Evolutionary conservation across 2,329 filamentous ascomycete genomes (phyloP), one percentile per base, ranked within the genome.

Genomic region (Alternaria arbusti): DNA sequence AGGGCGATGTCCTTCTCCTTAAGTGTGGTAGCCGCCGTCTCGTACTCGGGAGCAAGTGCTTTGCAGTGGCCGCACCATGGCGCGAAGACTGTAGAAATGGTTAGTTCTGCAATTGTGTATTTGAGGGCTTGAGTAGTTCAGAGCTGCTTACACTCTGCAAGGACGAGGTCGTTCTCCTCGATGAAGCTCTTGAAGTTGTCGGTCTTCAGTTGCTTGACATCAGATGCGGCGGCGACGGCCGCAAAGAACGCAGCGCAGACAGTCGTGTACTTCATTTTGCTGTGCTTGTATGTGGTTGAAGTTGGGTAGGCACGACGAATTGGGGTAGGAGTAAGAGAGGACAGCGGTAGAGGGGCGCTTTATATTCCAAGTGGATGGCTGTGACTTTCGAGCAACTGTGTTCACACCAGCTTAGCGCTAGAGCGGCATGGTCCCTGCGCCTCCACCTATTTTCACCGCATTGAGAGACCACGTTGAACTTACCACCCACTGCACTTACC

Each of bases 1-100:
- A 96, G 86, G 78, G 87, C 88, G 83, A 96, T 95, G 80, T 91
- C 87, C 89, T 95, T 96, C 83, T 93, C 91, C 87, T 94, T 95
- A 69, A 96, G 86, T 30, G 89, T 86, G 28, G 92, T 94, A 54
- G 93, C 93, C 56, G 93, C 92, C 81, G 92, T 89, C 85, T 96
- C 93, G 82, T 96, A 96, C 84, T 96, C 92, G 79, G 92, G 92
- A 67, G 92, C 96, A 71, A 99, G 92, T 65, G 95, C 95, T 87
- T 99, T 98, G 91, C 95, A 98, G 88, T 98, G 95, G 71, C 94
- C 95, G 74, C 92, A 97, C 94, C 95, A 97, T 74, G 95, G 94
- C 72, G 95, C 95, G 82, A 93, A 97, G 89, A 97, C 91, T 93
- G 59, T 47, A 26, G 58, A 5, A 43, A 44, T 50, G 65, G 78